Evolutionary conservation across 129 eudicot genomes (phyloP).

Genomic region (Deinandra increscens): DNA sequence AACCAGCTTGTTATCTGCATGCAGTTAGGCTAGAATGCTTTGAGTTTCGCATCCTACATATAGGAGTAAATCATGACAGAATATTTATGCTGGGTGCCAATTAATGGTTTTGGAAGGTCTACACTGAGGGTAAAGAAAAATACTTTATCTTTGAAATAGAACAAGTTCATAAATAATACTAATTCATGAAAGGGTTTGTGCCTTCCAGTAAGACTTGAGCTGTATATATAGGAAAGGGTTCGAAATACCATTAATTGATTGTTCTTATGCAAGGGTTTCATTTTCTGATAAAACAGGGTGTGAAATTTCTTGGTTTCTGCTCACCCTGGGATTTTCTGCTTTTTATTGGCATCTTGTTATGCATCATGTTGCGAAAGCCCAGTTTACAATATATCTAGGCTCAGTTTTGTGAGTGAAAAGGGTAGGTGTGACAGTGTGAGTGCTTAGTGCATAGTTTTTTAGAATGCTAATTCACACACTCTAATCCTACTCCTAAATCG

Average conservation of each 20-base stretch:
- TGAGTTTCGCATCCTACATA: background rate
- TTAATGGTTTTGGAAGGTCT: background rate
- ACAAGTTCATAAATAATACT: background rate
- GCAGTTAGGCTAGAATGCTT: conserved; percentile 10
- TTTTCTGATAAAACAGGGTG: background rate
- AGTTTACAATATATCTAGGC: background rate
- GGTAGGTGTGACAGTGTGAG: background rate
- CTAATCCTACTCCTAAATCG: no score
- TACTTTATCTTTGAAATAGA: background rate
- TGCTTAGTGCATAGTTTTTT: background rate
- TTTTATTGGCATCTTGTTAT: background rate
- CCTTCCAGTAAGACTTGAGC: background rate
- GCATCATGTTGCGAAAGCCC: background rate
- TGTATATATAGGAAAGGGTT: background rate
- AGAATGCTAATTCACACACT: no score
- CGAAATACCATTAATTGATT: background rate
- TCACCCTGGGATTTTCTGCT: background rate
- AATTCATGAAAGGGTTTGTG: background rate
- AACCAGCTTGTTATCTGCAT: conserved; percentile 3
- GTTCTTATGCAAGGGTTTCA: background rate
- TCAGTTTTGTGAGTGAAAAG: background rate
- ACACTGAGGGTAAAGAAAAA: background rate
- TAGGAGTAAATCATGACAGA: background rate
- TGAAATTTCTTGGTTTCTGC: background rate
- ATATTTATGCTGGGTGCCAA: background rate